Base-by-base conservation (phyloP, 139 green algal genomes). In the Haematococcus lacustris region DNA sequence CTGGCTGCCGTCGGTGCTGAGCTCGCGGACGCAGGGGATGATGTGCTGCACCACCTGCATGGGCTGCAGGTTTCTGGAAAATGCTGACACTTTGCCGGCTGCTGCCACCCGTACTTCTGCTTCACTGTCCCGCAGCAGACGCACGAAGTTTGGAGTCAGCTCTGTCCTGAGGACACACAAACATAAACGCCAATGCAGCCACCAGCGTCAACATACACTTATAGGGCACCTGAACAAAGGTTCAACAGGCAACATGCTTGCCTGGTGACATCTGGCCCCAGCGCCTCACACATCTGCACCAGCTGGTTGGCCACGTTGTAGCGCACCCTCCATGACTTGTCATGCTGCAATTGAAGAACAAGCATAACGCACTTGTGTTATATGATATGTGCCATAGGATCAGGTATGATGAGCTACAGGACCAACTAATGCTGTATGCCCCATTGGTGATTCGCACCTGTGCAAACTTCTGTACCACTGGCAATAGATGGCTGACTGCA, bases 241-340 rank as follows among this genome's bases (percentile, higher is more conserved):
- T n/a, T n/a, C n/a, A n/a, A n/a, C n/a, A n/a, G n/a, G n/a, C n/a
- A n/a, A n/a, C n/a, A n/a, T n/a, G n/a, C n/a, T n/a, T n/a, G n/a
- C n/a, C n/a, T 82, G 3, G 85, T 87, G 34, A 84, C 64, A 41
- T 97, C 92, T 2, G 85, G 74, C 0, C 91, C 92, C 13, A 98
- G 74, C 9, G 88, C 88, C 61, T 97, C 92, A 39, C 84, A 93
- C 23, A 97, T 76, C 53, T 91, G 77, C 61, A 88, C 84, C 51
- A 98, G 78, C 82, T 98, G 92, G 62, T 90, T 83, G 23, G 92
- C 93, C 7, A 97, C 93, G 62, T 97, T 97, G 84, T 98, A 98
- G 0, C 96, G 83, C 47, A 99, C 96, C n/a, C 96, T 88, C 96
- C 96, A 99, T 3, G 90, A 97, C 78, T 97, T 97, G 86, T 99